Base-by-base conservation (phyloP, 2,329 filamentous ascomycete genomes). In the Didymosphaeria variabile region DNA sequence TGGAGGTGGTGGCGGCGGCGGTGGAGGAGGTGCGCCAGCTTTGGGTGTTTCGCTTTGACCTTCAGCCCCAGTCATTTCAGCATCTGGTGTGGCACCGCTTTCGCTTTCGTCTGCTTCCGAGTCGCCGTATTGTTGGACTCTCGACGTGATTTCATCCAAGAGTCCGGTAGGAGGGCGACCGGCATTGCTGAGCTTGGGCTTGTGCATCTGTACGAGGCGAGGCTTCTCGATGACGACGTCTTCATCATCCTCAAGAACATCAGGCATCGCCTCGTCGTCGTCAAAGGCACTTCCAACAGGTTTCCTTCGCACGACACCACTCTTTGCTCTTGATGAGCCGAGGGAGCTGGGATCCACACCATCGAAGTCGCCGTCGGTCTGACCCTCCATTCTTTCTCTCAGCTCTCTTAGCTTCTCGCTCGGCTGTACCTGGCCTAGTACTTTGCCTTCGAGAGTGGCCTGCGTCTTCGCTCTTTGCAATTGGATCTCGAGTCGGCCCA, bases 391-490 rank as follows among this genome's bases (percentile, higher is more conserved):
- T 79, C 94, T 90, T 79, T 98, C 94, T 60, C 95, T 90, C 53
- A 98, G 84, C 67, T 96, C 94, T 67, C 95, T 90, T 60, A 99
- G 84, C 71, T 94, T 90, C 80, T 99, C 95, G 47, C 93, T 97
- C 13, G 95, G 94, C 38, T 92, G 92, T 66, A 91, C 86, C 55
- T 86, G 83, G 64, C 96, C 91, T 91, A 94, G 97, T 9, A 93
- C 89, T 77, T 92, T 92, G 68, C 95, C 95, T 79, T 98, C 95
- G 34, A 99, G 87, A 80, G 97, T 97, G 80, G 93, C 97, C 76
- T 98, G 94, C 0, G 95, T 98, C 86, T 98, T 98, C 66, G 97
- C 94, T 66, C 95, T 86, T 82, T 98, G 94, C 45, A 99, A 88
- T 80, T 98, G 95, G 84, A 92, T 96, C 79, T 97, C 94, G 59